Base-by-base conservation (phyloP, 139 green algal genomes). In the Chlorella sp. region DNA sequence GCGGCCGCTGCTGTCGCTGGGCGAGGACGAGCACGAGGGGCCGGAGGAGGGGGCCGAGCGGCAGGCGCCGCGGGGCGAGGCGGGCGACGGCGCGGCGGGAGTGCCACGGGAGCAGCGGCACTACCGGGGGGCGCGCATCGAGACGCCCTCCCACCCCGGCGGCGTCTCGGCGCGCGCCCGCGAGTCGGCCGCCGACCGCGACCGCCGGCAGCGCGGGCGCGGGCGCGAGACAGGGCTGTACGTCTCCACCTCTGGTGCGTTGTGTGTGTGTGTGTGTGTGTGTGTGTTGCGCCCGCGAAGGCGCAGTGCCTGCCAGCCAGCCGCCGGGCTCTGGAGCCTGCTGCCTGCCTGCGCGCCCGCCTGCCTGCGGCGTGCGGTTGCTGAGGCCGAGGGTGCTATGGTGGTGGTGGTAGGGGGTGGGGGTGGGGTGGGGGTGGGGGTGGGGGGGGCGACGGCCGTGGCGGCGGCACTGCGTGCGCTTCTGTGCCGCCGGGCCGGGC, bases 131-230 rank as follows among this genome's bases (percentile, higher is more conserved):
- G 83, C 88, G 84, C 84, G 89, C 8, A 51, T 91, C 8, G 92
- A 96, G 3, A 97, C 93, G 8, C 93, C 93, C 15, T 94, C 87
- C 3, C 87, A 94, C 61, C 91, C 91, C 40, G 91, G 89, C 85
- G 82, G 79, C 8, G 71, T 91, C 23, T 79, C 82, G 35, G 38
- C 62, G 9, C 25, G 41, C 15, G 73, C 64, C 5, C 56, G 66
- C 7, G 62, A 82, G 45, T 42, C 71, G 29, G 72, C 82, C 7
- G 70, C 60, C 12, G 79, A 84, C 12, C 73, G 87, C 5, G 63
- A 77, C n/a, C 59, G 80, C 51, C 74, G 83, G 38, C 50, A 71
- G 46, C 38, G 86, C 74, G 42, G 83, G 53, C 60, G 67, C 15
- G 41, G 38, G 59, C 31, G 72, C 74, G 83, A 7, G 76, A 83